These are phyloP conservation scores for Ashbya aceris DNA, from an alignment of 1,139 yeast species.

Conservation along the genomic window DNA sequence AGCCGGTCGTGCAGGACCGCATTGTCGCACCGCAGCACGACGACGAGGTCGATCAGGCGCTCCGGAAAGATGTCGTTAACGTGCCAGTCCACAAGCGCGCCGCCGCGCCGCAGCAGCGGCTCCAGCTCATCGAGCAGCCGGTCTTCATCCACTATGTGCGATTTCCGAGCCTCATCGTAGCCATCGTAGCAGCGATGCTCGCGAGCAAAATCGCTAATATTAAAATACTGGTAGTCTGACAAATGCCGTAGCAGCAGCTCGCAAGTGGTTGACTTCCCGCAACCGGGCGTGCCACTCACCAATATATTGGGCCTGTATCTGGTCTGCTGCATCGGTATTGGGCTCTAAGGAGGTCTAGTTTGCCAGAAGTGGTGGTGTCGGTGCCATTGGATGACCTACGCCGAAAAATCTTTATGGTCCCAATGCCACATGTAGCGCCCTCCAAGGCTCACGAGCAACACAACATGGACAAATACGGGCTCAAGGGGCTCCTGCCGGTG, in stretches of 20 bases:
- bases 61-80: constrained; percentile 95
- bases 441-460: no score
- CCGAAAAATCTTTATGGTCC: no score
- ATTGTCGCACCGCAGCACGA: constrained; percentile 76
- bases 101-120: constrained; percentile 74
- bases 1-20: constrained; percentile 65
- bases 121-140: constrained; percentile 74
- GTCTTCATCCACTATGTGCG: constrained; percentile 89
- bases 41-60: constrained; percentile 80
- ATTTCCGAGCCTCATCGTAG: constrained; percentile 75
- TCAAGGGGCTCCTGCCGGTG: constrained; percentile 61
- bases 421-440: no score
- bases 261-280: constrained; percentile 89
- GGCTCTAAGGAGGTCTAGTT: no score
- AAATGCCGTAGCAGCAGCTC: constrained; percentile 48
- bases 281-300: constrained; percentile 95
- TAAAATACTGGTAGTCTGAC: constrained; percentile 45
- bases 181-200: constrained; percentile 71
- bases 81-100: constrained; percentile 88
- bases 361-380: no score
- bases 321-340: constrained; percentile 12
- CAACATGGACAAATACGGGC: constrained; percentile 54
- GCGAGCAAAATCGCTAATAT: constrained; percentile 77
- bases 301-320: constrained; percentile 60
- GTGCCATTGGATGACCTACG: no score